Evolutionary conservation across 2,329 filamentous ascomycete species (phyloP).

Genomic region (Aspergillus aculeatinus): DNA sequence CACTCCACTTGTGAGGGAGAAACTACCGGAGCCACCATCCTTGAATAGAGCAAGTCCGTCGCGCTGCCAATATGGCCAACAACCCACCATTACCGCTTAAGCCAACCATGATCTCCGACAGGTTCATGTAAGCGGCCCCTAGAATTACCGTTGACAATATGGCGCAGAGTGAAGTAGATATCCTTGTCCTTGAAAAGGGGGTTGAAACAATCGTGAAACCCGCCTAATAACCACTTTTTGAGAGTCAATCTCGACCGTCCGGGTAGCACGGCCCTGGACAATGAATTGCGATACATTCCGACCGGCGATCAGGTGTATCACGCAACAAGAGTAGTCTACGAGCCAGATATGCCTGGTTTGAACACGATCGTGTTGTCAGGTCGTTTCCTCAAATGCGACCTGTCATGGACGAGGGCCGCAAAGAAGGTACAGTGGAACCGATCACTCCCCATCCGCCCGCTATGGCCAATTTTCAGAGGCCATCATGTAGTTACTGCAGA

Average conservation of each 20-base stretch:
- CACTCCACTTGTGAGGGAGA: neutral
- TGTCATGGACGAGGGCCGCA: neutral
- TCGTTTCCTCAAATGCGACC: neutral
- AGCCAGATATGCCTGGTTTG: too few species aligned
- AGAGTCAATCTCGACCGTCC: neutral
- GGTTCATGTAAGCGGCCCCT: neutral
- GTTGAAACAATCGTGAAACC: constrained; percentile 9
- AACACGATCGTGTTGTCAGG: neutral
- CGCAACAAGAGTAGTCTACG: neutral
- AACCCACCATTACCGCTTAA: neutral
- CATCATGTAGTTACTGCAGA: neutral
- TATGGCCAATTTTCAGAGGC: neutral
- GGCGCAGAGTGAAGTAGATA: neutral
- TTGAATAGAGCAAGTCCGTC: neutral
- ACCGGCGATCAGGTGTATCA: neutral
- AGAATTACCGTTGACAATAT: neutral
- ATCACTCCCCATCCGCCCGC: neutral
- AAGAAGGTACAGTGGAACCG: neutral
- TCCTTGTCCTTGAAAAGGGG: neutral
- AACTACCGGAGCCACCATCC: neutral
- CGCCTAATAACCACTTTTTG: neutral
- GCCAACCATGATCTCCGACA: neutral
- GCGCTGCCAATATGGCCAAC: neutral
- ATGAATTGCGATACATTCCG: neutral
- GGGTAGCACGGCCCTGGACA: neutral